phyloP scores from a whole-genome alignment of 1,284 basidiomycete genomes.

The Rhodotorula sp. region DNA sequence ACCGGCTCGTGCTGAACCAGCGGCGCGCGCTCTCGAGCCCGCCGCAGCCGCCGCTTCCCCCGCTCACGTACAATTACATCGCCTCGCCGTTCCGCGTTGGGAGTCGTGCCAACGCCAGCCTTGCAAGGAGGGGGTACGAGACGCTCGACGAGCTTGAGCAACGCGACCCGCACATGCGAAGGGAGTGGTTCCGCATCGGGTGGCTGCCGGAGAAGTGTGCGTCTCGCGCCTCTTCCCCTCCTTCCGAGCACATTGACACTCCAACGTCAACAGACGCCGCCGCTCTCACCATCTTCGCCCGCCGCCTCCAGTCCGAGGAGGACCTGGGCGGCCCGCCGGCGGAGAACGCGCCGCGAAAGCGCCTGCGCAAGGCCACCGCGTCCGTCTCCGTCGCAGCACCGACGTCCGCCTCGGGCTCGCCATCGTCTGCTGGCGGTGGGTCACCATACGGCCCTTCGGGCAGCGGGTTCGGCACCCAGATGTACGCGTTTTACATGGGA shows the following conservation, averaged over 20 bases:
- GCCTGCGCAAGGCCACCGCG: background rate
- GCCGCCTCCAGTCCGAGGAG: constrained; percentile 9
- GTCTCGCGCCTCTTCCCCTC: background rate
- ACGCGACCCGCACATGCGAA: background rate
- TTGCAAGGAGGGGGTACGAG: constrained; percentile 19
- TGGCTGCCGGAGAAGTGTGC: constrained; percentile 24
- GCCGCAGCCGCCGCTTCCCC: constrained; percentile 3
- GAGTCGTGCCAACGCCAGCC: constrained; percentile 2
- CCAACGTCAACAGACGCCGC: background rate
- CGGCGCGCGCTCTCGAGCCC: background rate
- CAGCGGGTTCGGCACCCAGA: no score
- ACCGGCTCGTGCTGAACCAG: constrained; percentile 4
- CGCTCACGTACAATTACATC: constrained; percentile 13
- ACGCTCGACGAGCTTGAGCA: constrained; percentile 11
- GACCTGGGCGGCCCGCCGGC: constrained; percentile 20
- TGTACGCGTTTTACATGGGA: no score
- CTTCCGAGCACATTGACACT: no score
- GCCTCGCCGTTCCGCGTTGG: constrained; percentile 18
- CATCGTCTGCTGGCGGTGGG: background rate
- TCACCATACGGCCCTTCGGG: no score
- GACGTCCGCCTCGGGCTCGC: background rate
- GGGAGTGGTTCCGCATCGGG: constrained; percentile 6
- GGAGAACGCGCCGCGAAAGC: constrained; percentile 13
- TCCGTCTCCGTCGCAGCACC: background rate
- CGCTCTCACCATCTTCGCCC: constrained; percentile 5